A percentile compares a stretch with the other conserved stretches of the same genome.
Evolutionary conservation across 768 basidiomycete species (phyloP).

Genomic region (Phylloporus arenicola): DNA sequence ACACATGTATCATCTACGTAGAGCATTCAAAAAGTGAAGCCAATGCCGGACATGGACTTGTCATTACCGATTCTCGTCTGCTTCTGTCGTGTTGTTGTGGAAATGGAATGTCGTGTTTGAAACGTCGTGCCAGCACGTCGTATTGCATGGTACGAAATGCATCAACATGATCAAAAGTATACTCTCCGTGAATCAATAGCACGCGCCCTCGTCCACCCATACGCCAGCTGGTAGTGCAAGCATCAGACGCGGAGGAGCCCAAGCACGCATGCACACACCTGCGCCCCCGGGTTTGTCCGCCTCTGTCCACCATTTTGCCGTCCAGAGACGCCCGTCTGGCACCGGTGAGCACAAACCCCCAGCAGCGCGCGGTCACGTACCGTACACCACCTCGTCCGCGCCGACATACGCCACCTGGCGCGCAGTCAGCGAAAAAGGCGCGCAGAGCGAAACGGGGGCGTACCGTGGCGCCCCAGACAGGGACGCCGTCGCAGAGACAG

Average conservation of each 20-base stretch:
- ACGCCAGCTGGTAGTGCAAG: slow-evolving; percentile 15
- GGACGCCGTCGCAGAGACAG: slow-evolving; percentile 38
- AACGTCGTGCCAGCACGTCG: not conserved
- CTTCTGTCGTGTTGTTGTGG: not conserved
- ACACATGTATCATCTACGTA: slow-evolving; percentile 3
- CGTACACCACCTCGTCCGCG: slow-evolving; percentile 38
- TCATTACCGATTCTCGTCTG: not conserved
- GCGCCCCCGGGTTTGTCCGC: slow-evolving; percentile 32
- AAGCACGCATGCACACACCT: slow-evolving; percentile 5
- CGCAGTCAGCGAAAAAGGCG: not conserved
- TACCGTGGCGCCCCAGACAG: slow-evolving; percentile 37
- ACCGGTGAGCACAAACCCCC: not conserved
- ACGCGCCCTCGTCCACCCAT: slow-evolving; percentile 34
- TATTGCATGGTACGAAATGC: not conserved
- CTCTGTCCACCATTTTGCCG: slow-evolving; percentile 47
- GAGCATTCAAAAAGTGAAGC: not conserved
- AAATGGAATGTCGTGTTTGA: not conserved
- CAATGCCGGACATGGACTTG: slow-evolving; percentile 13
- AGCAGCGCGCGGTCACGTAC: slow-evolving; percentile 23
- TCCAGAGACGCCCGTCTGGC: slow-evolving; percentile 44
- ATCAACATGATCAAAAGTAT: not conserved
- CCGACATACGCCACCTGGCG: slow-evolving; percentile 29
- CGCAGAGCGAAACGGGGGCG: slow-evolving; percentile 22
- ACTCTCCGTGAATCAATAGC: slow-evolving; percentile 10
- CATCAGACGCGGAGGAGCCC: no score